phyloP scores from a whole-genome alignment of 208 protist species.

The Herpetomonas tarakana region DNA sequence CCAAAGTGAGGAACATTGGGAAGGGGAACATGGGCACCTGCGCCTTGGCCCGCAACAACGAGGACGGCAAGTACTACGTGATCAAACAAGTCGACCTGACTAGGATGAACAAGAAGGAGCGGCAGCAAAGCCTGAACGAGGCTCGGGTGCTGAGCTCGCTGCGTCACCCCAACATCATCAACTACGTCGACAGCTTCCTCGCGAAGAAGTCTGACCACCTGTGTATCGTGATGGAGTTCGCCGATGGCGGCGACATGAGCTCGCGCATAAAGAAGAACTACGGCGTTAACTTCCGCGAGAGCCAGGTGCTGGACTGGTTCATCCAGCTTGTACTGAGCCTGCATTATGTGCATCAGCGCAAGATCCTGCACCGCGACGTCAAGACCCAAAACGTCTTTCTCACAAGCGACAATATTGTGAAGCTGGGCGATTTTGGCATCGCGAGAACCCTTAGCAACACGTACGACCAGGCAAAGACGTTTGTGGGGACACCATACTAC shows the following conservation, averaged over 20 bases:
- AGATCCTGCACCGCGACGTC: slow-evolving; percentile 92
- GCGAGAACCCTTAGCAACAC: slow-evolving; percentile 81
- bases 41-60: slow-evolving; percentile 87
- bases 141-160: slow-evolving; percentile 83
- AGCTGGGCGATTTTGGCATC: slow-evolving; percentile 95
- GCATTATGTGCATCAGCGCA: slow-evolving; percentile 89
- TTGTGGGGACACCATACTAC: slow-evolving; percentile 95
- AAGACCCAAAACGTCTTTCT: slow-evolving; percentile 95
- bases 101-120: slow-evolving; percentile 85
- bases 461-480: slow-evolving; percentile 92
- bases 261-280: slow-evolving; percentile 76
- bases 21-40: slow-evolving; percentile 95
- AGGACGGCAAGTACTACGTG: slow-evolving; percentile 91
- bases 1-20: slow-evolving; percentile 88
- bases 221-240: slow-evolving; percentile 94
- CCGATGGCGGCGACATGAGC: slow-evolving; percentile 86
- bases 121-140: slow-evolving; percentile 91
- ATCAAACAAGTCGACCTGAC: slow-evolving; percentile 93
- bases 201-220: slow-evolving; percentile 81
- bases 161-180: slow-evolving; percentile 94
- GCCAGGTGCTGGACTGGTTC: slow-evolving; percentile 86
- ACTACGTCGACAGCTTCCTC: slow-evolving; percentile 93
- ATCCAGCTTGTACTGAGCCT: slow-evolving; percentile 90
- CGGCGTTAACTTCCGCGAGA: slow-evolving; percentile 75
- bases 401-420: slow-evolving; percentile 83